Percentiles rank a stretch among this genome's conserved stretches.
phyloP scores from a whole-genome alignment of 177 flowering plant genomes.

The Telopea speciosissima region DNA sequence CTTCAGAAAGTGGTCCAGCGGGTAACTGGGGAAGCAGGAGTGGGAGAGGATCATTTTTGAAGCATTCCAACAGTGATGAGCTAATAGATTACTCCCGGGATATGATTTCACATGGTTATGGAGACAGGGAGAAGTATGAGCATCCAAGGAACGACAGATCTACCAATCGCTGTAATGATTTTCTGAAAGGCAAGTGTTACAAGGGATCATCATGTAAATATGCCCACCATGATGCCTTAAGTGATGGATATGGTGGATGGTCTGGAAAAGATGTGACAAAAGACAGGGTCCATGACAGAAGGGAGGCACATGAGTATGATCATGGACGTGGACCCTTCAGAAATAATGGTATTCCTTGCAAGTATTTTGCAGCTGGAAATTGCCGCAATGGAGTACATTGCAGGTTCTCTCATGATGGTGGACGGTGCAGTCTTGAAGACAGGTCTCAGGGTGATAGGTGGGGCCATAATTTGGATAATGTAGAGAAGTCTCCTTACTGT shows the following conservation, averaged over 20 bases:
- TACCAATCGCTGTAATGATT: slow-evolving; percentile 23
- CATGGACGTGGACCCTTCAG: slow-evolving; percentile 17
- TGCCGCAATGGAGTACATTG: slow-evolving; percentile 34
- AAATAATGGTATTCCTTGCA: slow-evolving; percentile 21
- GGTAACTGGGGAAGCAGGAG: slow-evolving; percentile 18
- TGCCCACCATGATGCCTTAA: slow-evolving; percentile 23
- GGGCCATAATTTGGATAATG: slow-evolving; percentile 7
- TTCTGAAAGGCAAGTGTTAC: slow-evolving; percentile 26
- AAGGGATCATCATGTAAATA: slow-evolving; percentile 36
- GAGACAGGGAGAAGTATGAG: slow-evolving; percentile 19
- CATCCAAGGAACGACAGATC: slow-evolving; percentile 18
- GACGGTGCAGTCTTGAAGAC: slow-evolving; percentile 9
- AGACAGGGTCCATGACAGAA: slow-evolving; percentile 19
- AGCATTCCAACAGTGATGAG: slow-evolving; percentile 15
- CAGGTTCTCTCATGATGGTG: slow-evolving; percentile 34
- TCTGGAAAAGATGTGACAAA: slow-evolving; percentile 13
- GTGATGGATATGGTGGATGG: slow-evolving; percentile 20
- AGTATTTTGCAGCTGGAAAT: slow-evolving; percentile 24
- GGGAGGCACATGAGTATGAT: slow-evolving; percentile 18
- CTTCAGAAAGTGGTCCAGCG: background rate
- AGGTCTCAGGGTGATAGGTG: slow-evolving; percentile 16
- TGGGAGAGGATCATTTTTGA: slow-evolving; percentile 17
- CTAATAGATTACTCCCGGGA: slow-evolving; percentile 13
- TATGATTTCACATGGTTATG: slow-evolving; percentile 14
- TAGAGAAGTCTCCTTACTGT: slow-evolving; percentile 14